Evolutionary conservation across 2,329 filamentous ascomycete genomes (phyloP).

Genomic region (Microcyclosporella mali): DNA sequence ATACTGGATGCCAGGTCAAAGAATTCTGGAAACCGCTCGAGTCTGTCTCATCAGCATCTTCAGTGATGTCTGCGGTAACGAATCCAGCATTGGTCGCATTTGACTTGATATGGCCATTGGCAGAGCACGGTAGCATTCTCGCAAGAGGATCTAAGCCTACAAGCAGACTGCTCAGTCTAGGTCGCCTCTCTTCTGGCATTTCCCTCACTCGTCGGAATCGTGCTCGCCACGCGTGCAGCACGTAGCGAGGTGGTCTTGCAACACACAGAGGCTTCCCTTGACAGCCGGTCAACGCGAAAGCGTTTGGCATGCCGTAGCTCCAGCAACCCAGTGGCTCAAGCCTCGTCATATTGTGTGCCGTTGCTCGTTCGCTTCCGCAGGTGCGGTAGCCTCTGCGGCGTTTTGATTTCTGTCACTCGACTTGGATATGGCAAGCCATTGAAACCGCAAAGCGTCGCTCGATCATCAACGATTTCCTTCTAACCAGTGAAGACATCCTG

Average conservation of each 20-base stretch:
- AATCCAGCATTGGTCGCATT: constrained; percentile 1
- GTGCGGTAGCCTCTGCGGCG: constrained; percentile 24
- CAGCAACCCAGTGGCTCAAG: constrained; percentile 21
- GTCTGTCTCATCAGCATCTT: constrained; percentile 27
- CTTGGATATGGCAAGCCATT: constrained; percentile 22
- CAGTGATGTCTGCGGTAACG: constrained; percentile 25
- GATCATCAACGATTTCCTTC: constrained; percentile 4
- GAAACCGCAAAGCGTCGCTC: constrained; percentile 6
- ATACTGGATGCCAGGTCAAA: constrained; percentile 31
- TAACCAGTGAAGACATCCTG: constrained; percentile 42
- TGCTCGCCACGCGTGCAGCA: constrained; percentile 25
- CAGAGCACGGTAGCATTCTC: constrained; percentile 17
- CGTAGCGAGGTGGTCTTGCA: constrained; percentile 51
- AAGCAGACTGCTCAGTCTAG: constrained; percentile 37
- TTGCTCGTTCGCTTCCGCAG: constrained; percentile 18
- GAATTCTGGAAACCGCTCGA: constrained; percentile 20
- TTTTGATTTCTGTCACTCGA: constrained; percentile 12
- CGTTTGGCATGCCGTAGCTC: constrained; percentile 26
- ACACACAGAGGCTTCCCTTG: constrained; percentile 39
- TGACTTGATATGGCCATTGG: constrained; percentile 13
- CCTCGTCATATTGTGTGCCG: constrained; percentile 10
- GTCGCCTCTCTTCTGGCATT: constrained; percentile 30
- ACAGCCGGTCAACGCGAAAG: constrained; percentile 13
- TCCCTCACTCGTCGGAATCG: constrained; percentile 55
- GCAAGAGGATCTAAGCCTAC: constrained; percentile 35